phyloP scores from a whole-genome alignment of 257 asterid species.

The Coffea eugenioides region DNA sequence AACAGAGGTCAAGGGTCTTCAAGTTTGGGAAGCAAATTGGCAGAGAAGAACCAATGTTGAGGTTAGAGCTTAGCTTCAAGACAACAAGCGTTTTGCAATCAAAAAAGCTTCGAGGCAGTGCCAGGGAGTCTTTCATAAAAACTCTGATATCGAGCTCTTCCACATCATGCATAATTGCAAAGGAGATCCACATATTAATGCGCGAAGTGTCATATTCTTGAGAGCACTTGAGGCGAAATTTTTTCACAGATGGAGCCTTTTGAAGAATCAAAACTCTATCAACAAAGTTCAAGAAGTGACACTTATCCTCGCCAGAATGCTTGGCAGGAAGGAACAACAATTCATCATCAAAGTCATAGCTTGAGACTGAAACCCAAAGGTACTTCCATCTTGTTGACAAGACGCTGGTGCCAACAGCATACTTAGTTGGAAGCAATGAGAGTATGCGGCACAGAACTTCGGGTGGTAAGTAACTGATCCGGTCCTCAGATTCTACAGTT shows the following conservation, averaged over 20 bases:
- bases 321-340: neutral
- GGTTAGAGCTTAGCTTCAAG: neutral
- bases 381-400: neutral
- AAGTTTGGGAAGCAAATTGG: neutral
- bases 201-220: neutral
- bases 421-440: neutral
- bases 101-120: neutral
- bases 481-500: neutral
- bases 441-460: neutral
- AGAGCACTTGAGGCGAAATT: neutral
- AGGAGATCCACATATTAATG: neutral
- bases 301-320: neutral
- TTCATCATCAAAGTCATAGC: neutral
- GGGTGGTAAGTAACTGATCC: neutral
- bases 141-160: neutral
- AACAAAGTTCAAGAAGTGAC: neutral
- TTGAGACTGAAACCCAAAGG: neutral
- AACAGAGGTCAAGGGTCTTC: neutral
- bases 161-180: neutral
- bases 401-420: neutral
- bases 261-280: neutral
- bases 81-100: neutral
- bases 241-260: neutral
- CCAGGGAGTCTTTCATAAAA: neutral
- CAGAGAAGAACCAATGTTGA: neutral